Base-by-base conservation (phyloP, 2,329 filamentous ascomycete genomes). In the Dactylellina parvicollis region DNA sequence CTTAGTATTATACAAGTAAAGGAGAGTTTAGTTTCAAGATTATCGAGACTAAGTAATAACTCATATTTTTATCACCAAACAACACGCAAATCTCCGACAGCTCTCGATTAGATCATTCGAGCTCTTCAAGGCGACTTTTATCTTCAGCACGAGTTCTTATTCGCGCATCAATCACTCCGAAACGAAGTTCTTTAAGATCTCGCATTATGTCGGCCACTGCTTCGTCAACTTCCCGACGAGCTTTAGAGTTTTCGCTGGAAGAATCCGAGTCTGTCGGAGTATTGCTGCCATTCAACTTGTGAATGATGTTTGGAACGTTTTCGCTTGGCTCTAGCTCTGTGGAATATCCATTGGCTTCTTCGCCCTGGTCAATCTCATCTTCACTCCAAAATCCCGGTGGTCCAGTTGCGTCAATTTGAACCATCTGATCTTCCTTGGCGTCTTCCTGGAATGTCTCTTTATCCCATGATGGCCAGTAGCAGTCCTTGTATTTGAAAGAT, bases 401-500 rank as follows among this genome's bases (percentile, higher is more conserved):
- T 8, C 52, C 34, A 2, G 24, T 9, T 3, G 49, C 24, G 1
- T 42, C 57, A 24, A 42, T 7, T 0, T 49, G n/a, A 14, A 22
- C 14, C 14, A 57, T 36, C 10, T 36, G 9, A 1, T 10, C 18
- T n/a, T 32, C 40, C 8, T 34, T 20, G n/a, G 52, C 12, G 20
- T 22, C 30, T 24, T 50, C 38, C 9, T 20, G 4, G n/a, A n/a
- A n/a, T n/a, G n/a, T n/a, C 16, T 60, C 42, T 2, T 36, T 32
- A 20, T 64, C 57, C 66, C 66, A 65, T 9, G 24, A 4, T 3
- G 67, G 67, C 42, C 24, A 44, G 42, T 57, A 65, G 34, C 52
- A 59, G 7, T 65, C 60, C 36, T 72, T 64, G 38, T 44, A 60
- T 18, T 54, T 73, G n/a, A 73, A 52, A 3, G 30, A 32, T 1